A percentile compares a stretch with the other conserved stretches of the same genome.
phyloP scores from a whole-genome alignment of 2,329 filamentous ascomycete genomes.

The Cladosporium sp. region DNA sequence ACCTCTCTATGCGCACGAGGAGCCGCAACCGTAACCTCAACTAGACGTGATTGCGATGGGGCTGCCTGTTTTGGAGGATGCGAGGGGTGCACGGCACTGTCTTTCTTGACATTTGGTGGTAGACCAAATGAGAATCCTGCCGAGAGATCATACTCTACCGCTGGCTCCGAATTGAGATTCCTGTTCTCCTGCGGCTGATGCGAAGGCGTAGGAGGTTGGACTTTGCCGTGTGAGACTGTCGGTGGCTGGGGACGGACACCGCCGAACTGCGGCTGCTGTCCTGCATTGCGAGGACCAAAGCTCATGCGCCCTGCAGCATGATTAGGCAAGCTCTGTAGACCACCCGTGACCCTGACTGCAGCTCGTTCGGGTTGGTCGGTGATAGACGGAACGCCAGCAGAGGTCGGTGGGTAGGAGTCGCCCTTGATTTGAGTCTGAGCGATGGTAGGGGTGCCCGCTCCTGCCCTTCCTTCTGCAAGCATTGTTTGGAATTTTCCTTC shows the following conservation, averaged over 20 bases:
- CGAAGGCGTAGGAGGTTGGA: neutral
- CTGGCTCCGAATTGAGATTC: neutral
- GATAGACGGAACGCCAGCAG: conserved; percentile 12
- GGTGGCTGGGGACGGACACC: neutral
- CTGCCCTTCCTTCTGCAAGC: neutral
- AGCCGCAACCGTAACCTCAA: neutral
- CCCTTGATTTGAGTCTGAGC: conserved; percentile 16
- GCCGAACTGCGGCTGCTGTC: neutral
- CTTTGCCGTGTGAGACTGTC: neutral
- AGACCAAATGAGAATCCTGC: neutral
- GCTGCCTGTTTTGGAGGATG: conserved; percentile 1
- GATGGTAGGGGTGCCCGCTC: neutral
- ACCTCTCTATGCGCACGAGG: neutral
- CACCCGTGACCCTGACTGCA: neutral
- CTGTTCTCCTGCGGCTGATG: neutral
- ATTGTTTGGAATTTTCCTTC: neutral
- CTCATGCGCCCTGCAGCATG: neutral
- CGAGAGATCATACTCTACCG: neutral
- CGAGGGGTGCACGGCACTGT: neutral
- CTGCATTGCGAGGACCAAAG: neutral
- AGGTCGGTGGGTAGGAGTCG: conserved; percentile 19
- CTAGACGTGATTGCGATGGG: neutral
- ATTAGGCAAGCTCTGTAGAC: neutral
- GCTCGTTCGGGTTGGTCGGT: neutral
- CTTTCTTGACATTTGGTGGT: neutral